phyloP scores from a whole-genome alignment of 331 rosid genomes.

The Quercus tomentella region DNA sequence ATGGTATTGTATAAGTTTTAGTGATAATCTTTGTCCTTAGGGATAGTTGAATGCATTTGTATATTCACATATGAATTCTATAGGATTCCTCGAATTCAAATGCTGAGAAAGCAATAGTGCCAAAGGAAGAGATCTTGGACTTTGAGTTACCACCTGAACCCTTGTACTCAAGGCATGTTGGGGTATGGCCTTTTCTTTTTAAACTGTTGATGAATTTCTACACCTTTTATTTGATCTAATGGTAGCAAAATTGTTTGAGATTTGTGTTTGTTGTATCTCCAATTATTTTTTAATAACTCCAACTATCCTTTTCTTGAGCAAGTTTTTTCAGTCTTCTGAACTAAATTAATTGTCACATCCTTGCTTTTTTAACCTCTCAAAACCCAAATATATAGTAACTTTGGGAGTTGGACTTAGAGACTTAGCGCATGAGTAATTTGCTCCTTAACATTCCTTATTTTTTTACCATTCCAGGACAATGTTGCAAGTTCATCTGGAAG shows the following conservation, averaged over 20 bases:
- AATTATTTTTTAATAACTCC: not conserved
- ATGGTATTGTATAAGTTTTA: slow-evolving; percentile 4
- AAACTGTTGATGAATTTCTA: not conserved
- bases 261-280: not conserved
- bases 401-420: not conserved
- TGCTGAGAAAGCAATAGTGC: slow-evolving; percentile 34
- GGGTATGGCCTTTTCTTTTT: slow-evolving; percentile 39
- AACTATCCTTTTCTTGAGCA: not conserved
- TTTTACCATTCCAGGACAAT: slow-evolving; percentile 42
- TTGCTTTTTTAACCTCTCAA: not conserved
- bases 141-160: slow-evolving; percentile 39
- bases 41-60: slow-evolving; percentile 8
- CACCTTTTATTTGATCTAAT: not conserved
- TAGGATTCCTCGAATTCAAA: slow-evolving; percentile 37
- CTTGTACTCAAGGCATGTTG: slow-evolving; percentile 35
- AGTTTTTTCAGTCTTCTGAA: not conserved
- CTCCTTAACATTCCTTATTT: not conserved
- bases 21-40: not conserved
- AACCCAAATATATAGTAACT: not conserved
- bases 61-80: slow-evolving; percentile 11
- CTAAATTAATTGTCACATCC: not conserved
- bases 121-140: slow-evolving; percentile 69
- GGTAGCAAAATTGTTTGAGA: not conserved
- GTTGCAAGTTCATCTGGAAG: slow-evolving; percentile 80
- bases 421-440: not conserved